Evolutionary conservation across 192 early-diverging fungal genomes (phyloP).

Genomic region (Linnemannia elongata): DNA sequence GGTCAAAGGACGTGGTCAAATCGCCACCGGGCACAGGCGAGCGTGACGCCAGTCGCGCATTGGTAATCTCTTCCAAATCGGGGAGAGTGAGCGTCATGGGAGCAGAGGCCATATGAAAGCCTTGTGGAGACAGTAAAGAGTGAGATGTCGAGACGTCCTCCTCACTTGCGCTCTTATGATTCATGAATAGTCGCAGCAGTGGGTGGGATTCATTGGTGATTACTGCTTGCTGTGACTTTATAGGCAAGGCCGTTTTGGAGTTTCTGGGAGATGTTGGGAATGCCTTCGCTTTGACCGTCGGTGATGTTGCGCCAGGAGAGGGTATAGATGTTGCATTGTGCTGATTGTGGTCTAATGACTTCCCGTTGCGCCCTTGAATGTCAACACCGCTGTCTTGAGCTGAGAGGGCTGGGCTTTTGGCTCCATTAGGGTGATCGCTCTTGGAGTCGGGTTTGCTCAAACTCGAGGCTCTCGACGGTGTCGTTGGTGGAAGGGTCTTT

Average conservation of each 20-base stretch:
- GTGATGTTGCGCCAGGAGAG: slow-evolving; percentile 24
- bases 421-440: slow-evolving; percentile 2
- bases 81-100: slow-evolving; percentile 49
- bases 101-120: slow-evolving; percentile 18
- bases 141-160: slow-evolving; percentile 37
- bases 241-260: slow-evolving; percentile 14
- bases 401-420: slow-evolving; percentile 29
- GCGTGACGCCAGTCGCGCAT: slow-evolving; percentile 42
- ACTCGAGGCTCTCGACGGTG: slow-evolving; percentile 41
- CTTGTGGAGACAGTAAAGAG: slow-evolving; percentile 12
- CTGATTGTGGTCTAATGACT: slow-evolving; percentile 8
- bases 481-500: slow-evolving; percentile 24
- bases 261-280: slow-evolving; percentile 22
- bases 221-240: slow-evolving; percentile 21
- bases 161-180: slow-evolving; percentile 49
- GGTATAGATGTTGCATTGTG: slow-evolving; percentile 5
- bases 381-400: slow-evolving; percentile 51
- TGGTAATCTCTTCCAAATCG: slow-evolving; percentile 42
- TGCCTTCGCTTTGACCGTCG: slow-evolving; percentile 45
- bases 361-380: slow-evolving; percentile 28
- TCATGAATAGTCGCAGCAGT: slow-evolving; percentile 41
- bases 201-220: slow-evolving; percentile 49
- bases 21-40: slow-evolving; percentile 33
- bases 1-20: not conserved
- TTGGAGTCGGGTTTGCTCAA: slow-evolving; percentile 35